These are phyloP conservation scores for Candida suzukii DNA, from an alignment of 805 yeast genomes.

Conservation along the genomic window DNA sequence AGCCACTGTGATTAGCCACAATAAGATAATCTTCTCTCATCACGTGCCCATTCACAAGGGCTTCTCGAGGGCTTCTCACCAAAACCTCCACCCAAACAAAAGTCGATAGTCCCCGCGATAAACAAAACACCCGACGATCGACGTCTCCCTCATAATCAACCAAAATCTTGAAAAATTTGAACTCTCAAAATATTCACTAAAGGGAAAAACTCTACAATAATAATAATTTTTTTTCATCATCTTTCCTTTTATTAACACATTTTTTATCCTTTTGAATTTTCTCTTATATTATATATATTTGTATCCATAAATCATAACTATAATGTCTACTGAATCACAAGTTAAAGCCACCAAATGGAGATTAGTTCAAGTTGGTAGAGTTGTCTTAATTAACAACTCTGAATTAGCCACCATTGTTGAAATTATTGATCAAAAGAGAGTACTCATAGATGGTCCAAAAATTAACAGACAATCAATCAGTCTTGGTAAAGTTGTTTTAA, in stretches of 20 bases:
- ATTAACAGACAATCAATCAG: constrained; percentile 89
- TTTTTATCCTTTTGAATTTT: not conserved
- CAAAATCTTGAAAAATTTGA: no score
- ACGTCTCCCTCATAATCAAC: no score
- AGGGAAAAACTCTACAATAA: no score
- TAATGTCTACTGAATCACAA: constrained; percentile 47
- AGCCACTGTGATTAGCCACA: no score
- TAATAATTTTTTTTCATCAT: no score
- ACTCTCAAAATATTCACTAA: no score
- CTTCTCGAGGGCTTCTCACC: not conserved
- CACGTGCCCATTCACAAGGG: not conserved
- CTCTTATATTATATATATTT: not conserved
- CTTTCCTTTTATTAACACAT: not conserved
- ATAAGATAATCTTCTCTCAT: not conserved
- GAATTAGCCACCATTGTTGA: constrained; percentile 97
- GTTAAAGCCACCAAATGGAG: constrained; percentile 99
- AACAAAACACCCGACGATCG: no score
- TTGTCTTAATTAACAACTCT: constrained; percentile 85
- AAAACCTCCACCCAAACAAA: not conserved
- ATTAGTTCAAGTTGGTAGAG: constrained; percentile 98
- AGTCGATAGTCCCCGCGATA: no score
- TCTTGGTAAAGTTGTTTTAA: constrained; percentile 83
- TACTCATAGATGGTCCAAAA: constrained; percentile 93
- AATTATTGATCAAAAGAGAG: constrained; percentile 99
- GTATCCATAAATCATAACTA: constrained; percentile 12